A percentile compares a stretch with the other conserved stretches of the same genome.
Evolutionary conservation across 352 stramenopile species (phyloP).

Genomic region (Salisapilia sapeloensis): DNA sequence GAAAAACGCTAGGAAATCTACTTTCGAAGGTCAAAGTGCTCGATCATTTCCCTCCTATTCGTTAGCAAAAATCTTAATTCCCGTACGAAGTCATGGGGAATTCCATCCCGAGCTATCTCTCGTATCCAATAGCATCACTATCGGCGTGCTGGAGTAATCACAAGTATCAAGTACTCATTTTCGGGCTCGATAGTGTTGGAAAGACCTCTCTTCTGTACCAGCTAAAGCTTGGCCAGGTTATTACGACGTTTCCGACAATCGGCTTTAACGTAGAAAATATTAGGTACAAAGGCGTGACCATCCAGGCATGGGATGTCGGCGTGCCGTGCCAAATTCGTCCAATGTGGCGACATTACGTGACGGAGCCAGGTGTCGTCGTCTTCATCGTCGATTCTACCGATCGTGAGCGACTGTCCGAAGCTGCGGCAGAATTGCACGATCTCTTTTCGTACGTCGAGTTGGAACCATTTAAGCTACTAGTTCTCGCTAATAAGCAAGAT

Average conservation of each 20-base stretch:
- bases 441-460: constrained; percentile 25
- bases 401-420: constrained; percentile 22
- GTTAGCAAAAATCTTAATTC: too few species aligned
- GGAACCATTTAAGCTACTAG: constrained; percentile 14
- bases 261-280: constrained; percentile 77
- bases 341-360: constrained; percentile 64
- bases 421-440: constrained; percentile 13
- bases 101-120: too few species aligned
- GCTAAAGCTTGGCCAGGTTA: constrained; percentile 49
- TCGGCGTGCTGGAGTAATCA: constrained; percentile 70
- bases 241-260: constrained; percentile 64
- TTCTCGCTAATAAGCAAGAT: constrained; percentile 36
- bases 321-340: constrained; percentile 47
- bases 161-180: constrained; percentile 50
- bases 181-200: constrained; percentile 53
- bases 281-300: constrained; percentile 40
- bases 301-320: constrained; percentile 78
- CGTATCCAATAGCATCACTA: too few species aligned
- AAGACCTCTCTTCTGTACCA: constrained; percentile 79
- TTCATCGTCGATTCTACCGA: constrained; percentile 69
- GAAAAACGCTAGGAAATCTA: too few species aligned
- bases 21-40: too few species aligned
- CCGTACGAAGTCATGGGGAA: too few species aligned
- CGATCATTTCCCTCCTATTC: too few species aligned
- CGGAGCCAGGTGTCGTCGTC: constrained; percentile 49